Base-by-base conservation (phyloP, 257 asterid species). In the Dorcoceras hygrometricum region DNA sequence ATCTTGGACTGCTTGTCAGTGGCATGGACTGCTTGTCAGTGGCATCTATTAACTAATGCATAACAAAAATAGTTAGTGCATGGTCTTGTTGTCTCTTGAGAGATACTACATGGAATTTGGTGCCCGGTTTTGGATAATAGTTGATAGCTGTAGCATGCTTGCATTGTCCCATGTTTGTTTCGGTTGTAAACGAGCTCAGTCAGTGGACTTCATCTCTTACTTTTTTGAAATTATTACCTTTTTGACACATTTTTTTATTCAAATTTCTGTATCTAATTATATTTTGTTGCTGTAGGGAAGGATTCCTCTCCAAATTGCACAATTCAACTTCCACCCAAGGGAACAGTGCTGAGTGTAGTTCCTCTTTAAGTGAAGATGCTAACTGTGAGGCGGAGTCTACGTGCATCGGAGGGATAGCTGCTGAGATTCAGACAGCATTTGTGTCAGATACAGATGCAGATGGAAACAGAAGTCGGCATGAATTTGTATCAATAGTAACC, bases 221-320 rank as follows among this genome's bases (percentile, higher is more conserved):
- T 50, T 43, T 8, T 57, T 34, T 53, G 9, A 28, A 19, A 63
- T 63, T 43, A 3, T 46, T 46, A 4, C 20, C 54, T 46, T 46
- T 18, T 14, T 46, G 54, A 5, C n/a, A 14, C 46, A 36, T 8
- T 46, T 46, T 5, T 46, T 16, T 16, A 46, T 46, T 46, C 8
- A 46, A 46, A 46, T 46, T 46, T 46, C 54, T 39, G 20, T 67
- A 65, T 27, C 23, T 5, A 32, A 27, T 71, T 53, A 23, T 23
- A 27, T 20, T 39, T 46, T 72, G 57, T 34, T 72, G 62, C 55
- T 78, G 53, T 87, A 90, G 99, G 83, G 97, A 86, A 76, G 99
- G 84, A 67, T 86, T 90, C 73, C 83, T 85, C 62, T 88, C 96
- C 63, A 86, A 81, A 79, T 57, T 81, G 82, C 91, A 78, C 65